Evolutionary conservation across 108 stramenopile species (phyloP).

Genomic region (Nannochloropsis granulata): DNA sequence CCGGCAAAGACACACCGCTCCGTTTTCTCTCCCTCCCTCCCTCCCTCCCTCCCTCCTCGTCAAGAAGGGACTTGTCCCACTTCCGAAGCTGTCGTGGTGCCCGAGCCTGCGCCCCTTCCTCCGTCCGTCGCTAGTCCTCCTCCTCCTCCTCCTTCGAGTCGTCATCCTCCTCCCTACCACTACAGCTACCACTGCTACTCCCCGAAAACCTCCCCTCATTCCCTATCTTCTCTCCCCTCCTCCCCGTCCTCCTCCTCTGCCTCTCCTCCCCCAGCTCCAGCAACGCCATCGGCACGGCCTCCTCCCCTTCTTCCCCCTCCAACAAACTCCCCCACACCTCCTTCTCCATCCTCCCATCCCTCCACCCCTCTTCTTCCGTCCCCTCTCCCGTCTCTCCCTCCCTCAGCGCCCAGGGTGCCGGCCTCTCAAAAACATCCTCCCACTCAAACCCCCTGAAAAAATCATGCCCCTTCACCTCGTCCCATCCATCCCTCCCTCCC

Average conservation of each 20-base stretch:
- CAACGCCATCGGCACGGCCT: neutral
- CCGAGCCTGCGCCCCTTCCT: neutral
- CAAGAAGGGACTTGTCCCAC: neutral
- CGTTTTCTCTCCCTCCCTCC: neutral
- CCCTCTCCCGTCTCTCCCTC: neutral
- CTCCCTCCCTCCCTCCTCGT: neutral
- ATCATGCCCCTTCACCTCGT: neutral
- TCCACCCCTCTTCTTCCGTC: neutral
- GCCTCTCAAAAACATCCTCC: neutral
- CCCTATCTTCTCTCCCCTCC: neutral
- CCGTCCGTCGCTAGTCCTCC: neutral
- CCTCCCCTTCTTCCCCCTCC: neutral
- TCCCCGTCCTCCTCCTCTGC: neutral
- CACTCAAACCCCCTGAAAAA: neutral
- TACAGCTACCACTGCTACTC: neutral
- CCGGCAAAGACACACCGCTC: neutral
- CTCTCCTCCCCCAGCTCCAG: neutral
- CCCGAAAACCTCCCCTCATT: neutral
- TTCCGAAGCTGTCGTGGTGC: neutral
- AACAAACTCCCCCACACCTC: neutral
- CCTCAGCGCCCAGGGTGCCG: neutral
- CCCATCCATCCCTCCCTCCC: neutral
- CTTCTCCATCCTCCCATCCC: neutral
- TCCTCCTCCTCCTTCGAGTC: neutral
- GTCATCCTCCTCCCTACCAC: neutral